Conservation (phyloP, 305 asterid species). For the Solanum hybrid region DNA sequence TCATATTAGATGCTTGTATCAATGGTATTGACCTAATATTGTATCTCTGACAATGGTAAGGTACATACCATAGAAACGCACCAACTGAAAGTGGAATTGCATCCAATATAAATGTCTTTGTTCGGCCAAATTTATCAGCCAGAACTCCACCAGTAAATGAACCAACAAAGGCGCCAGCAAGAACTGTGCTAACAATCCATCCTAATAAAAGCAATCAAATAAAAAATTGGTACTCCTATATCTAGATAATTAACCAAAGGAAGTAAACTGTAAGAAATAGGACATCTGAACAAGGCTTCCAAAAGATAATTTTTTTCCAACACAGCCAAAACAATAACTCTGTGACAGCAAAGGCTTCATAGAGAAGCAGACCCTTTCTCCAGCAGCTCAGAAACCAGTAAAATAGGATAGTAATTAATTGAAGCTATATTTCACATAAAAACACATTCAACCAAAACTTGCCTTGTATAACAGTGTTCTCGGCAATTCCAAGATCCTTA, state of each 20-base stretch:
- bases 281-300: background rate
- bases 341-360: background rate
- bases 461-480: constrained; percentile 78
- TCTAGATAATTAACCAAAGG: background rate
- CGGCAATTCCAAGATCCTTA: constrained; percentile 78
- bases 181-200: constrained; percentile 91
- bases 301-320: background rate
- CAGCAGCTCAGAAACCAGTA: background rate
- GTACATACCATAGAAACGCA: constrained; percentile 74
- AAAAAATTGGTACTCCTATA: background rate
- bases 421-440: background rate
- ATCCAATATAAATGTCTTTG: constrained; percentile 79
- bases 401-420: background rate
- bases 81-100: constrained; percentile 87
- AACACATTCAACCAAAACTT: constrained; percentile 21
- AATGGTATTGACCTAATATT: constrained; percentile 3
- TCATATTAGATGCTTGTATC: background rate
- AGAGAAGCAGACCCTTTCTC: background rate
- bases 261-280: background rate
- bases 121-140: constrained; percentile 93
- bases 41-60: constrained; percentile 3
- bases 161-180: constrained; percentile 96
- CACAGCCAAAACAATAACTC: background rate
- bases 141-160: constrained; percentile 93
- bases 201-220: constrained; percentile 32